Evolutionary conservation across 306 rosid genomes (phyloP).

Genomic region (Pyrus communis): DNA sequence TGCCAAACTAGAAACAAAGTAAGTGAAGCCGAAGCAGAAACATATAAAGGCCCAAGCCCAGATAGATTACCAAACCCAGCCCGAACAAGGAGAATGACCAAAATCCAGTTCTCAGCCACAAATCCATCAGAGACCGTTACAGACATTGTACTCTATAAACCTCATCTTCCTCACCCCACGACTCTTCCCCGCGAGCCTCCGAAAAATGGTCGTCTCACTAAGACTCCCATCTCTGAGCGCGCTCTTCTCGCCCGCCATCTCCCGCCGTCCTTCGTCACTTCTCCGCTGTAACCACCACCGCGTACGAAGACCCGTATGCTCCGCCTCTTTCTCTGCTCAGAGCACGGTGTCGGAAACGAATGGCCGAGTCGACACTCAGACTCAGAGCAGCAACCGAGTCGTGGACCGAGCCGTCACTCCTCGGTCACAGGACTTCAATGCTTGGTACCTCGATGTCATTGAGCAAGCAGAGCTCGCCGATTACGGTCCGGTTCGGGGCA

Average conservation of each 20-base stretch:
- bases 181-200: background rate
- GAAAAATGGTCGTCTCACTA: slow-evolving; percentile 40
- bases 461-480: slow-evolving; percentile 92
- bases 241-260: slow-evolving; percentile 41
- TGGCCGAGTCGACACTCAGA: slow-evolving; percentile 36
- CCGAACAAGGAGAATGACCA: no score
- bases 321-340: slow-evolving; percentile 44
- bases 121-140: no score
- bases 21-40: no score
- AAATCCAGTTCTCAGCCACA: no score
- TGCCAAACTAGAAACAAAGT: no score
- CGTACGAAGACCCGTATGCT: background rate
- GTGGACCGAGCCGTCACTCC: slow-evolving; percentile 68
- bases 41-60: no score
- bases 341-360: slow-evolving; percentile 35
- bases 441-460: slow-evolving; percentile 85
- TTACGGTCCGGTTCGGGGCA: slow-evolving; percentile 98
- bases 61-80: no score
- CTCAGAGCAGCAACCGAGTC: slow-evolving; percentile 41
- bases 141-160: background rate
- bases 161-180: background rate
- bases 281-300: slow-evolving; percentile 28
- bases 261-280: slow-evolving; percentile 26
- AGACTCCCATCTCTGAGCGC: slow-evolving; percentile 64
- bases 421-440: slow-evolving; percentile 85